Percentiles rank a stretch among this genome's conserved stretches.
These are phyloP conservation scores for Trametes pubescens DNA, from an alignment of 1,284 basidiomycete species.

Conservation along the genomic window DNA sequence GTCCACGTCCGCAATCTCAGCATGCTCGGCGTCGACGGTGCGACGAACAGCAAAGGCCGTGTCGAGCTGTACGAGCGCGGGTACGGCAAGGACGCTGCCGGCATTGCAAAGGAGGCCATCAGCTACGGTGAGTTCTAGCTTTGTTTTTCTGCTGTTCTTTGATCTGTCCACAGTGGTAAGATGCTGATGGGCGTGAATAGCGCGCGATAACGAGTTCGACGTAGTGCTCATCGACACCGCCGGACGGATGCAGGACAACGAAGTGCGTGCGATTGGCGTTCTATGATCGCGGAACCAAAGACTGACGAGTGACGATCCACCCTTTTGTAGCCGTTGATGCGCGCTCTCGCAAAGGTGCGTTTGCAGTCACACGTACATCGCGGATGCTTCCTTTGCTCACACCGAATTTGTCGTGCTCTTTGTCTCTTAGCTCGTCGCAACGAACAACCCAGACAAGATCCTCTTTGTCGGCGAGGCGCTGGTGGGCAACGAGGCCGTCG, in stretches of 20 bases:
- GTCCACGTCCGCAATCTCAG: constrained; percentile 97
- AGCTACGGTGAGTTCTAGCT: constrained; percentile 68
- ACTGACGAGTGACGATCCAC: constrained; percentile 9
- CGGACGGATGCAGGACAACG: constrained; percentile 99
- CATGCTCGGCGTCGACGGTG: constrained; percentile 81
- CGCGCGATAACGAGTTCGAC: constrained; percentile 88
- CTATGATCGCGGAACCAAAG: neutral
- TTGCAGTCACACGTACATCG: neutral
- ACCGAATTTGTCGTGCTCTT: neutral
- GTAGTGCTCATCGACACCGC: constrained; percentile 97
- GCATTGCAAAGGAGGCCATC: constrained; percentile 96
- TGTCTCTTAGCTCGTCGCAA: constrained; percentile 75
- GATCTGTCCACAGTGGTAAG: neutral
- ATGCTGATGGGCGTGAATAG: constrained; percentile 48
- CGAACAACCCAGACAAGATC: constrained; percentile 95
- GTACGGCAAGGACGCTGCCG: constrained; percentile 98
- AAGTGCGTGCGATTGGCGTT: constrained; percentile 59
- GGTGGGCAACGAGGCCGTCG: constrained; percentile 96
- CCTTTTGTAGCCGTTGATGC: constrained; percentile 82
- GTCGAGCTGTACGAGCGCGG: constrained; percentile 97
- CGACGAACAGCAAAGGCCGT: constrained; percentile 71
- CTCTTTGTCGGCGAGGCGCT: constrained; percentile 96
- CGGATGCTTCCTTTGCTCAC: neutral
- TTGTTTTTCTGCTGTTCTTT: neutral
- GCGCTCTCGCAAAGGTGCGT: constrained; percentile 91